Evolutionary conservation across 2,329 filamentous ascomycete genomes (phyloP).

Genomic region (Phialocephala sp.): DNA sequence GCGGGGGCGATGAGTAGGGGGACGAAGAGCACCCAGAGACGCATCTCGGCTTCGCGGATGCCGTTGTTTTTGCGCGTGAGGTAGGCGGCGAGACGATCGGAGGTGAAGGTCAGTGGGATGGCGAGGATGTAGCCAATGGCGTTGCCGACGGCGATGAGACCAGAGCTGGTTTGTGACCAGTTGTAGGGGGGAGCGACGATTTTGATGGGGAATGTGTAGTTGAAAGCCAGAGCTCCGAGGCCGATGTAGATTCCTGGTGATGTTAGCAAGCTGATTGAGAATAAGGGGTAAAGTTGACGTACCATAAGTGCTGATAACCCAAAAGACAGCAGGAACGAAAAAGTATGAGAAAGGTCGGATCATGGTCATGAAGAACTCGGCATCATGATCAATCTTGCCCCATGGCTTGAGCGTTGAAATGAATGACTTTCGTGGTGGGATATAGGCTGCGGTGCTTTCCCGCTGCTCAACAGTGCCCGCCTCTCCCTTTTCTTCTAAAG

Average conservation of each 20-base stretch:
- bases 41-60: constrained; percentile 50
- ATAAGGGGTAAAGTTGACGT: constrained; percentile 21
- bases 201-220: constrained; percentile 55
- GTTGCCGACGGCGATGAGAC: constrained; percentile 51
- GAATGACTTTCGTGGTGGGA: constrained; percentile 49
- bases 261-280: background rate
- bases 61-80: constrained; percentile 46
- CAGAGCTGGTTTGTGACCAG: constrained; percentile 47
- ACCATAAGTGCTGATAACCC: constrained; percentile 57
- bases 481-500: constrained; percentile 19
- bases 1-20: constrained; percentile 61
- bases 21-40: constrained; percentile 51
- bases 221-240: constrained; percentile 55
- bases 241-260: constrained; percentile 50
- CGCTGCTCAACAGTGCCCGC: constrained; percentile 35
- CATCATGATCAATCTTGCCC: constrained; percentile 49
- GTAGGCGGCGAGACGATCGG: constrained; percentile 47
- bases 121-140: constrained; percentile 47
- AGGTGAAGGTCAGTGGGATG: constrained; percentile 51
- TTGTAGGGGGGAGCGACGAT: constrained; percentile 52
- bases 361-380: constrained; percentile 53
- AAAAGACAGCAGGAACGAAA: constrained; percentile 54
- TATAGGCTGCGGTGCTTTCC: constrained; percentile 33
- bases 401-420: constrained; percentile 51
- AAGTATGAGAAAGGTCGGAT: constrained; percentile 54